These are phyloP conservation scores for Pyrus bretschneideri DNA, from an alignment of 306 rosid species.

Conservation along the genomic window DNA sequence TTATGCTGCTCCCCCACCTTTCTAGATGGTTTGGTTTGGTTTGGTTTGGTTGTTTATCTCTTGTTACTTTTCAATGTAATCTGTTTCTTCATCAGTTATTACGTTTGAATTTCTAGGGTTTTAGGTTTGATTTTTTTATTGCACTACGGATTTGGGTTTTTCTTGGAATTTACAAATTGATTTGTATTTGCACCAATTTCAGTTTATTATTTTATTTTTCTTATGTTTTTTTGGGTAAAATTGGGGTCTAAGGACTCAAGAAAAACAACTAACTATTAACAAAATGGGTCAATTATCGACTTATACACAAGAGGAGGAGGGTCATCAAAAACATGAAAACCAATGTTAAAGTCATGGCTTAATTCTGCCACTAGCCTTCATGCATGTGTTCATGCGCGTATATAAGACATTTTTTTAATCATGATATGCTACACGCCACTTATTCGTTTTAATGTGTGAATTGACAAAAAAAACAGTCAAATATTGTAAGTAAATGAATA, in stretches of 20 bases:
- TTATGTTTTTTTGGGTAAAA: neutral
- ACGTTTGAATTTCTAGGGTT: neutral
- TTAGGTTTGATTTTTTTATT: neutral
- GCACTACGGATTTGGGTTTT: neutral
- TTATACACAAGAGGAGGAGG: no score
- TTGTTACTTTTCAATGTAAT: neutral
- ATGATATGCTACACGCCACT: rapidly evolving
- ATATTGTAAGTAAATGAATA: no score
- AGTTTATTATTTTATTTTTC: neutral
- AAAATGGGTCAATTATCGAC: no score
- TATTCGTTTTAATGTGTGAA: no score
- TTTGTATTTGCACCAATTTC: neutral
- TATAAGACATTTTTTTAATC: no score
- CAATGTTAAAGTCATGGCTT: no score
- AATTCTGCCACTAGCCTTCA: no score
- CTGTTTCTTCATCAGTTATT: neutral
- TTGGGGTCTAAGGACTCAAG: no score
- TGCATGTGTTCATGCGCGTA: no score
- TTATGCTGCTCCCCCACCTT: constrained; percentile 16
- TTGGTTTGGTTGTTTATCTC: neutral
- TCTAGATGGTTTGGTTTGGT: neutral
- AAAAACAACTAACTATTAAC: no score
- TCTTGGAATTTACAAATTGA: neutral
- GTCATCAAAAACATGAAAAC: no score
- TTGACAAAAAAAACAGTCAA: no score